Evolutionary conservation across 352 stramenopile genomes (phyloP).

Genomic region (Phytophthora fragariaefolia): DNA sequence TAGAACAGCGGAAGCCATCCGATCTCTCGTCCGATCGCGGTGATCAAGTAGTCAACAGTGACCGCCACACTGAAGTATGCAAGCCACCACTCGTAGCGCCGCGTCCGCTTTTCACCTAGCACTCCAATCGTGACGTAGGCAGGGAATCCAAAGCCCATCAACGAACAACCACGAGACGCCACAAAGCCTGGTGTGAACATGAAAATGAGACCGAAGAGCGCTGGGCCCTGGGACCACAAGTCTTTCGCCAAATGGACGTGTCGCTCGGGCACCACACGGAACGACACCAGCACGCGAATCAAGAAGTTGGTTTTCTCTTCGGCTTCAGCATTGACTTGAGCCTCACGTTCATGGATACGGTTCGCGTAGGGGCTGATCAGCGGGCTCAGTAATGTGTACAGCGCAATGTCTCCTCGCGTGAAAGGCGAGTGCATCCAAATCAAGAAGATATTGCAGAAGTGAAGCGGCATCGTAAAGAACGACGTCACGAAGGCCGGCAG

Average conservation of each 20-base stretch:
- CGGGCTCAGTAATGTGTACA: slow-evolving; percentile 74
- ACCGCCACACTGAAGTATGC: slow-evolving; percentile 83
- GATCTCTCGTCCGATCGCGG: slow-evolving; percentile 55
- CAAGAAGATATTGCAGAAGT: slow-evolving; percentile 73
- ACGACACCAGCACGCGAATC: slow-evolving; percentile 66
- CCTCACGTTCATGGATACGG: slow-evolving; percentile 53
- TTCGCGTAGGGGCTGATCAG: slow-evolving; percentile 82
- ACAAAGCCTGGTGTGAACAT: slow-evolving; percentile 88
- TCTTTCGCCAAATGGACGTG: slow-evolving; percentile 79
- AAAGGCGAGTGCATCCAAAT: slow-evolving; percentile 85
- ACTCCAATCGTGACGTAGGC: slow-evolving; percentile 84
- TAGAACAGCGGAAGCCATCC: slow-evolving; percentile 89
- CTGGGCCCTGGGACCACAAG: slow-evolving; percentile 80
- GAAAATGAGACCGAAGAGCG: slow-evolving; percentile 80
- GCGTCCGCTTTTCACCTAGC: slow-evolving; percentile 74
- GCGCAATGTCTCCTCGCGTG: slow-evolving; percentile 68
- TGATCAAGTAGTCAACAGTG: slow-evolving; percentile 74
- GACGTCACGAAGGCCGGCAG: slow-evolving; percentile 65
- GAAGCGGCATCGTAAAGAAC: slow-evolving; percentile 60
- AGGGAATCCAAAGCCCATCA: slow-evolving; percentile 85
- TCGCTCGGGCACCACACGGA: slow-evolving; percentile 70
- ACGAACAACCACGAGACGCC: slow-evolving; percentile 70
- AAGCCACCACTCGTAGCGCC: slow-evolving; percentile 90
- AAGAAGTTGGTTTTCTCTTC: slow-evolving; percentile 70
- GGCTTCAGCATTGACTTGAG: slow-evolving; percentile 19